Evolutionary conservation across 2,329 filamentous ascomycete species (phyloP).

Genomic region (Verticillium tricorpus): DNA sequence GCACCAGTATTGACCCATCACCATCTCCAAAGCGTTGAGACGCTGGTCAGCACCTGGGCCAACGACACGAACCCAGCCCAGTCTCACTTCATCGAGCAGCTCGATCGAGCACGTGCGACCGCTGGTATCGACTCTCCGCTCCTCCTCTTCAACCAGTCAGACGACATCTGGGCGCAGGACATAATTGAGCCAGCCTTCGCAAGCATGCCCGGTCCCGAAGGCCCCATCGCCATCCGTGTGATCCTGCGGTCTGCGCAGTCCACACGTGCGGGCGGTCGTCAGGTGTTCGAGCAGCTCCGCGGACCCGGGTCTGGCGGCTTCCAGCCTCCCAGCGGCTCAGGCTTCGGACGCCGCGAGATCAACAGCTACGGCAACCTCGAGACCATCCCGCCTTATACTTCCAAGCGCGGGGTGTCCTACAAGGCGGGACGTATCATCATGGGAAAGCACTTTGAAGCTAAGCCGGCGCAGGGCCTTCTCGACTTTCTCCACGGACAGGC

Average conservation of each 20-base stretch:
- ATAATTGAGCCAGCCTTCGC: slow-evolving; percentile 32
- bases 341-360: slow-evolving; percentile 23
- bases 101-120: neutral
- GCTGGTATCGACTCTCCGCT: slow-evolving; percentile 16
- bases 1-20: slow-evolving; percentile 33
- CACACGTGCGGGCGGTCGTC: slow-evolving; percentile 20
- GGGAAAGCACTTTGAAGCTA: neutral
- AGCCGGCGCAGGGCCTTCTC: slow-evolving; percentile 14
- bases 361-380: slow-evolving; percentile 29
- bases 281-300: slow-evolving; percentile 27
- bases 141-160: slow-evolving; percentile 15
- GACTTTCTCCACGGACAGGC: slow-evolving; percentile 26
- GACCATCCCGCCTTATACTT: slow-evolving; percentile 26
- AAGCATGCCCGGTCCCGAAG: slow-evolving; percentile 30
- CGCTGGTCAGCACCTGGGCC: slow-evolving; percentile 19
- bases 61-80: slow-evolving; percentile 3
- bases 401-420: slow-evolving; percentile 1
- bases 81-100: slow-evolving; percentile 14
- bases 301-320: slow-evolving; percentile 24
- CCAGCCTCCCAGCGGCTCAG: slow-evolving; percentile 15
- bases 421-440: neutral
- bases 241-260: slow-evolving; percentile 25
- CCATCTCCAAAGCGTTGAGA: slow-evolving; percentile 23
- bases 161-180: slow-evolving; percentile 33
- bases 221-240: slow-evolving; percentile 24